These are phyloP conservation scores for Geotrichum aggregatum DNA, from an alignment of 1,139 yeast genomes.

Conservation along the genomic window DNA sequence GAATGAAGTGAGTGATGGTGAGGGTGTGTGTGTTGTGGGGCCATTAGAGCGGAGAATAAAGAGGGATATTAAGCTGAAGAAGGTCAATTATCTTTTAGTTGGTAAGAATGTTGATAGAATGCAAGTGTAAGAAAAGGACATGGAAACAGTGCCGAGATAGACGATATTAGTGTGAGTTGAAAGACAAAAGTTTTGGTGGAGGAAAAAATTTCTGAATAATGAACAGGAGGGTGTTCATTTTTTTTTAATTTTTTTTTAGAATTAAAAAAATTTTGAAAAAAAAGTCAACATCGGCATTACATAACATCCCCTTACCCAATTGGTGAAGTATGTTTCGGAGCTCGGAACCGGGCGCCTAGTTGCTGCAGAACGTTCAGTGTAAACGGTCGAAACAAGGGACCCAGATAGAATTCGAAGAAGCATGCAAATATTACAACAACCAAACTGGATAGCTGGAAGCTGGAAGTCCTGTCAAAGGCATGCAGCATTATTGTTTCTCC, in stretches of 20 bases:
- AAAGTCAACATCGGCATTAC: background rate
- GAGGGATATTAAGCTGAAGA: background rate
- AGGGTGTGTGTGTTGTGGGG: slow-evolving; percentile 8
- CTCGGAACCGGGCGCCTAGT: background rate
- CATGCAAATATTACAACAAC: too few species aligned
- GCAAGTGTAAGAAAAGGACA: background rate
- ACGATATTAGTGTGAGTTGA: background rate
- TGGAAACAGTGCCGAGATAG: background rate
- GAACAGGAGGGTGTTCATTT: background rate
- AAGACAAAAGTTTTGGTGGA: background rate
- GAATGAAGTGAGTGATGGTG: background rate
- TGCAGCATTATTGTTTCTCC: too few species aligned
- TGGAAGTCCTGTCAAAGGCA: too few species aligned
- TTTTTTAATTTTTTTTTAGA: background rate
- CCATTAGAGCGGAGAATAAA: slow-evolving; percentile 6
- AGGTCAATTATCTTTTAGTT: background rate
- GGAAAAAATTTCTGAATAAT: slow-evolving; percentile 1
- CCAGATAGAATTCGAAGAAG: too few species aligned
- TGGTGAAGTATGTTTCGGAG: background rate
- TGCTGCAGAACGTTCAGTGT: background rate
- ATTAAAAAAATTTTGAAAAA: background rate
- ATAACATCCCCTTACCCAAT: background rate
- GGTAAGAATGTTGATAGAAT: background rate
- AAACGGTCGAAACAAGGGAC: too few species aligned
- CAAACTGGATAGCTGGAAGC: too few species aligned